Percentiles rank a stretch among this genome's conserved stretches.
Evolutionary conservation across 768 basidiomycete genomes (phyloP).

Genomic region (Lactifluus piperatus): DNA sequence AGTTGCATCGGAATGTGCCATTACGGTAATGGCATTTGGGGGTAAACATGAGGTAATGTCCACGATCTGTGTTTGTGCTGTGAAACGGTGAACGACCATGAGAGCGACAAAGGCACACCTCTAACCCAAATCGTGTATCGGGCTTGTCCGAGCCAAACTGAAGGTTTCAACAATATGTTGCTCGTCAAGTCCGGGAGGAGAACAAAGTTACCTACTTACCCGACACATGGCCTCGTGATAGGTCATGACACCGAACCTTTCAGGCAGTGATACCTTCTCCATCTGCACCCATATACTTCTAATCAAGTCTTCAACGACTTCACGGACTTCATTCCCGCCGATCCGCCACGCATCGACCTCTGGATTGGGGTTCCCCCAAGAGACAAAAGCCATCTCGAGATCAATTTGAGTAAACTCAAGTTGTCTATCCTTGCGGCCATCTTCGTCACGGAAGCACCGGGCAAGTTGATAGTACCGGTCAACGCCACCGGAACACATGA

Average conservation of each 20-base stretch:
- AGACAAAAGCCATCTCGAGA: constrained; percentile 92
- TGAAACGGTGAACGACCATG: not conserved
- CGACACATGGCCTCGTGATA: constrained; percentile 87
- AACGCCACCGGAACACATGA: constrained; percentile 84
- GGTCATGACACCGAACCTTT: constrained; percentile 71
- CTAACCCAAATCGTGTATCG: constrained; percentile 78
- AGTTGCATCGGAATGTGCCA: constrained; percentile 24
- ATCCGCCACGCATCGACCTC: constrained; percentile 58
- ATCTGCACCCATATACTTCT: constrained; percentile 67
- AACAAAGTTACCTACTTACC: constrained; percentile 36
- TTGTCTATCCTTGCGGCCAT: constrained; percentile 89
- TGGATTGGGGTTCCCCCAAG: constrained; percentile 47
- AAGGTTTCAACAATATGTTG: constrained; percentile 19
- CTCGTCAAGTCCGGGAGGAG: constrained; percentile 1
- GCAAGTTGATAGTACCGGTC: constrained; percentile 91
- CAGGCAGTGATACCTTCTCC: constrained; percentile 52
- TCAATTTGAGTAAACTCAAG: constrained; percentile 97
- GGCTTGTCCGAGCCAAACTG: constrained; percentile 95
- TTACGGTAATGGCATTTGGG: constrained; percentile 21
- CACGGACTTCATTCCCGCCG: constrained; percentile 75
- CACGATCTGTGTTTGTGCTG: constrained; percentile 25
- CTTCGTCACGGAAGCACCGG: constrained; percentile 92
- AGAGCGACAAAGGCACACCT: constrained; percentile 42
- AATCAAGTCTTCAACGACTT: constrained; percentile 68
- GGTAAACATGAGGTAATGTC: constrained; percentile 29